Base-by-base conservation (phyloP, 768 basidiomycete genomes). In the Auricularia auricula-judae region DNA sequence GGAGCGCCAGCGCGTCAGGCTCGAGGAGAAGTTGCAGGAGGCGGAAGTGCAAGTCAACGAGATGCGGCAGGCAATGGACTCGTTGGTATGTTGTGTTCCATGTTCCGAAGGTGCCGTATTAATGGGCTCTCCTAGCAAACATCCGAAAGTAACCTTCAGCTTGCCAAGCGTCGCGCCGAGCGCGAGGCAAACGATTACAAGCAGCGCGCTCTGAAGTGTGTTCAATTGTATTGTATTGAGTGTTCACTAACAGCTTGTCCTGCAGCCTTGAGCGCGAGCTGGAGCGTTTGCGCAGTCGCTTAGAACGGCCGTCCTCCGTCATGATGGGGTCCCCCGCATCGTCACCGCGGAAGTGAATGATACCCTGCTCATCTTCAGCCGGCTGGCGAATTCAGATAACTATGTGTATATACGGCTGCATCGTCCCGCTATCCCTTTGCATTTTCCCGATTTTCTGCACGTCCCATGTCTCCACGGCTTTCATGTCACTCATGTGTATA, bases 121-220 rank as follows among this genome's bases (percentile, higher is more conserved):
- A 29, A 29, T 29, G 29, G 29, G 29, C 29, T 29, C 29, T 29
- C 29, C 29, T 65, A 90, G 89, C 87, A 88, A 85, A 86, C 84
- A 21, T 79, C 80, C 53, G 88, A 86, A 74, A 84, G 77, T 66
- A 78, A 81, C n/a, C 76, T 91, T 3, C 84, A 86, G 68, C 79
- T 87, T 11, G 83, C 81, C 29, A 90, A 90, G 73, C 84, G 89
- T 36, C 81, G 88, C 53, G 87, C 86, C 43, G 90, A 91, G 69
- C 81, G 88, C 44, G 89, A 92, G 68, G 87, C 86, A 36, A 82
- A 76, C 4, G 89, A 92, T 67, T 84, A 82, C 69, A 88, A 84
- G 72, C 87, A 89, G 72, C 83, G 82, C 66, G 80, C 84, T 51
- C 77, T 90, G 16, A 83, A 80, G 89, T 90, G 69, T 62, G 86